Evolutionary conservation across 2,329 filamentous ascomycete species (phyloP), one percentile per base, ranked within the genome.

Genomic region (Aureobasidium subglaciale): DNA sequence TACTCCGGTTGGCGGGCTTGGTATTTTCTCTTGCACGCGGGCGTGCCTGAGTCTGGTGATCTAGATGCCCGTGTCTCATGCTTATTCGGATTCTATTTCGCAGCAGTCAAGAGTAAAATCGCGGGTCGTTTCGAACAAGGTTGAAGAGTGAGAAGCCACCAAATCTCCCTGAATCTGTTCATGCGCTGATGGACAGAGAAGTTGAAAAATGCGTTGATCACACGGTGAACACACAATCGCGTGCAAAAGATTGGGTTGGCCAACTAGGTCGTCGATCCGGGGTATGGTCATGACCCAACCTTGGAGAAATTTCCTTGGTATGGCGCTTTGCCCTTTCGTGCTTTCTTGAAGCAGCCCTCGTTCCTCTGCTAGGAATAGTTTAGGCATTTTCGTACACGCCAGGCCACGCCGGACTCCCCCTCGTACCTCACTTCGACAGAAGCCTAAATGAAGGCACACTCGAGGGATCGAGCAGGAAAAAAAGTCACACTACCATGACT

Each of bases 401-500:
- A 50, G 29, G 22, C 46, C 46, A 30, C 15, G 32, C 22, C 46
- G 34, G 46, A 30, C 46, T 50, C 11, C 16, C 10, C 25, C 46
- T 50, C 35, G 46, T 40, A 40, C 46, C 46, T 53, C 5, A 43
- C 5, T 16, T 45, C 50, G 50, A 55, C 50, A 55, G 50, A 55
- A 55, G 50, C 20, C 50, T 43, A 55, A 55, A n/a, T n/a, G n/a
- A 45, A 25, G n/a, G 4, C 11, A 4, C 42, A 30, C 20, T 11
- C 27, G 15, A 49, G 10, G 16, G 13, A 48, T 11, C 27, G 15
- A 49, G 10, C 10, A 8, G 35, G 5, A 29, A 48, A 48, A 37
- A 24, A 42, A 6, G 45, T 25, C 4, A 52, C 22, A 25, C 29
- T 29, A 18, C 18, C 35, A 29, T 18, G n/a, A 18, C 15, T 45